Percentiles rank a stretch among this genome's conserved stretches.
phyloP scores from a whole-genome alignment of 2,329 filamentous ascomycete species.

The Paecilomyces variotii region DNA sequence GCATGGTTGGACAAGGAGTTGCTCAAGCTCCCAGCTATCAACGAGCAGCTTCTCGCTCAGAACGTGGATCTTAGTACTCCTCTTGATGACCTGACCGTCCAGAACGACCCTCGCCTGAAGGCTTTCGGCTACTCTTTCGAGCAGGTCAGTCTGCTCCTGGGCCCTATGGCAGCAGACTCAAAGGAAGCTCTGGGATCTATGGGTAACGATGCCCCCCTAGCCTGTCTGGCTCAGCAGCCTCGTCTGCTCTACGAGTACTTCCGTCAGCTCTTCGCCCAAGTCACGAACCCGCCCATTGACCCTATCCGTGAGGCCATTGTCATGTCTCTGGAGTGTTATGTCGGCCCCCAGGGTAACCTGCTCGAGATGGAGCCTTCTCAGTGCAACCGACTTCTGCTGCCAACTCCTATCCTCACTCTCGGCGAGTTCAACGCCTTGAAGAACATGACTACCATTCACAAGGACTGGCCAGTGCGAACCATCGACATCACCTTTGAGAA shows the following conservation, averaged over 20 bases:
- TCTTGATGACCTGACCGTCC: slow-evolving; percentile 62
- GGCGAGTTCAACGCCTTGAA: slow-evolving; percentile 84
- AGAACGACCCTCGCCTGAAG: slow-evolving; percentile 74
- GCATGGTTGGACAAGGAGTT: slow-evolving; percentile 82
- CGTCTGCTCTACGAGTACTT: slow-evolving; percentile 93
- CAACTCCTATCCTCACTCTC: slow-evolving; percentile 81
- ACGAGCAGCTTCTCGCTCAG: slow-evolving; percentile 51
- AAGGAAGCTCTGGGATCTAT: slow-evolving; percentile 96
- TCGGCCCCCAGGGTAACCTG: slow-evolving; percentile 90
- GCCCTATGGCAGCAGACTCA: slow-evolving; percentile 92
- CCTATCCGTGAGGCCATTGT: slow-evolving; percentile 95
- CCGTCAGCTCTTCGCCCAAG: slow-evolving; percentile 93
- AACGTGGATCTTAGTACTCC: slow-evolving; percentile 56
- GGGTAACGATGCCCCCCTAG: slow-evolving; percentile 92
- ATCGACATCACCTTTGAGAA: slow-evolving; percentile 95
- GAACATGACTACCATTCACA: slow-evolving; percentile 64
- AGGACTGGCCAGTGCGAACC: slow-evolving; percentile 76
- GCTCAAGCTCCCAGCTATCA: slow-evolving; percentile 68
- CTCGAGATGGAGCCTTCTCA: slow-evolving; percentile 88
- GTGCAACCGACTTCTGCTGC: slow-evolving; percentile 75
- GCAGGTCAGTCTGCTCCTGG: slow-evolving; percentile 84
- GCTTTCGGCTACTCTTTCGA: slow-evolving; percentile 94
- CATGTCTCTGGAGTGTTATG: slow-evolving; percentile 95
- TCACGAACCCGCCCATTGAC: slow-evolving; percentile 96
- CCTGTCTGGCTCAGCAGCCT: slow-evolving; percentile 82